phyloP scores from a whole-genome alignment of 441 rosid species.

The Raphanus hybrid region DNA sequence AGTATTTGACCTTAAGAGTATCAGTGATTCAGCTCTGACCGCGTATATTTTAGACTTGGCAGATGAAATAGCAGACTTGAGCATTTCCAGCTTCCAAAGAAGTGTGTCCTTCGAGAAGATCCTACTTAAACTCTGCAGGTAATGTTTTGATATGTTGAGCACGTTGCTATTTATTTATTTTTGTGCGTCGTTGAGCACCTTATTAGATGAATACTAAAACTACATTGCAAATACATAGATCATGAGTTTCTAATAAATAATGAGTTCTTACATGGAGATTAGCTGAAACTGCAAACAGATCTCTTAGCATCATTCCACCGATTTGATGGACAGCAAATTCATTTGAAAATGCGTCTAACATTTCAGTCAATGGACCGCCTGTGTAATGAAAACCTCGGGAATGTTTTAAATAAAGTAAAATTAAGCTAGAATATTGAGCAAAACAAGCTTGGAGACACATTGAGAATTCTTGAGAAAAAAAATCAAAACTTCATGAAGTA shows the following conservation, averaged over 20 bases:
- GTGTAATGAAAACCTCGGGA: not conserved
- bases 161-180: not conserved
- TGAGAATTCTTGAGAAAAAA: not conserved
- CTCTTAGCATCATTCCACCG: constrained; percentile 47
- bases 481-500: not conserved
- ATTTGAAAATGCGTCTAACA: constrained; percentile 45
- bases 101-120: constrained; percentile 45
- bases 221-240: not conserved
- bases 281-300: constrained; percentile 48
- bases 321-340: constrained; percentile 44
- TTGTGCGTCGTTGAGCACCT: no score
- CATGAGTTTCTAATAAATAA: not conserved
- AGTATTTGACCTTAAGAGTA: constrained; percentile 34
- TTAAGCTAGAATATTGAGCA: not conserved
- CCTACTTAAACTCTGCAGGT: constrained; percentile 57
- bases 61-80: constrained; percentile 35
- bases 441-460: not conserved
- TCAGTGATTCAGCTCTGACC: constrained; percentile 37
- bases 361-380: constrained; percentile 52
- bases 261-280: constrained; percentile 48
- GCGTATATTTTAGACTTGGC: constrained; percentile 21
- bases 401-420: not conserved
- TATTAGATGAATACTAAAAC: not conserved
- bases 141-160: constrained; percentile 23
- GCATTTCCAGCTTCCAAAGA: constrained; percentile 37